phyloP scores from a whole-genome alignment of 768 basidiomycete species.

The Rhizopogon vesiculosus region DNA sequence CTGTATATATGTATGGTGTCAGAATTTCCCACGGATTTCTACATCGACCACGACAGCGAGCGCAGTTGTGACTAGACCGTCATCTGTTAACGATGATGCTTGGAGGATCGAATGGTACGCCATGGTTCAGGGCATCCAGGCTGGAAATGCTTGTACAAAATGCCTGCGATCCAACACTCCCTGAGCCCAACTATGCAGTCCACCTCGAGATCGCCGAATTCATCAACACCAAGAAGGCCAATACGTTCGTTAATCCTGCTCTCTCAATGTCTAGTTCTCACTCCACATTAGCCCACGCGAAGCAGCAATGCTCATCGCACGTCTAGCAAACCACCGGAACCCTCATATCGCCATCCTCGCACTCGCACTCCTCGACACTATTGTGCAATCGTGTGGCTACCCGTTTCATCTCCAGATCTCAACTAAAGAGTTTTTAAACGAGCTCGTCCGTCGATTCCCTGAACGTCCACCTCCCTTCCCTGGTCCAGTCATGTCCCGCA shows the following conservation, averaged over 20 bases:
- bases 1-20: too few species aligned
- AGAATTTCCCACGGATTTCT: not conserved
- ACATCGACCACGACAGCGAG: not conserved
- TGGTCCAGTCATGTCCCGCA: constrained; percentile 90
- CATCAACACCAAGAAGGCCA: constrained; percentile 93
- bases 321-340: constrained; percentile 87
- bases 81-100: constrained; percentile 33
- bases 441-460: constrained; percentile 95
- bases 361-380: constrained; percentile 81
- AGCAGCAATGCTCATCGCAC: constrained; percentile 79
- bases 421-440: constrained; percentile 98
- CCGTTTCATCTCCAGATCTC: constrained; percentile 94
- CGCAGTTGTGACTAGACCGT: not conserved
- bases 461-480: constrained; percentile 96
- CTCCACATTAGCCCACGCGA: constrained; percentile 69
- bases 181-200: constrained; percentile 86
- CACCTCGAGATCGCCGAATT: constrained; percentile 94
- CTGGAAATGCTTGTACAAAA: constrained; percentile 72
- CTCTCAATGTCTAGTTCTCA: not conserved
- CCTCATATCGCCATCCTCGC: constrained; percentile 88
- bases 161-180: constrained; percentile 81
- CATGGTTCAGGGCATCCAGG: constrained; percentile 54
- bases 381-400: constrained; percentile 95
- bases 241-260: constrained; percentile 59
- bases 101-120: constrained; percentile 41